Evolutionary conservation across 495 filamentous ascomycete species (phyloP), one percentile per base, ranked within the genome.

Genomic region (Collariella sp.): DNA sequence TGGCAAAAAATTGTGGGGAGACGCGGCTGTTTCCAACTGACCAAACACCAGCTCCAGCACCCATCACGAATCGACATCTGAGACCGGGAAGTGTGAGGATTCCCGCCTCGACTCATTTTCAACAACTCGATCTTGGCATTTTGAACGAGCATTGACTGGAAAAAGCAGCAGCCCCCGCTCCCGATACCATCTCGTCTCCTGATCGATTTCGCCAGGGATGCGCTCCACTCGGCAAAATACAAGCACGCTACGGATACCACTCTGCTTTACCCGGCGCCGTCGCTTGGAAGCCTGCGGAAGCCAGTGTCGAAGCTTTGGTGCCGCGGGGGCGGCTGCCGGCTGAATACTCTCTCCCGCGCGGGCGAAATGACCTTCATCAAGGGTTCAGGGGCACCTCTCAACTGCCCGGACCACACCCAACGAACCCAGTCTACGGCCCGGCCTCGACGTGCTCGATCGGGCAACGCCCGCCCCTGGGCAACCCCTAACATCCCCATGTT

Each of bases 291-390:
- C 26, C 49, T 52, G 16, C 40, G 16, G 49, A 52, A 53, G 33
- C 11, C n/a, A 13, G 16, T 11, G 0, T 26, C n/a, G 41, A 46
- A 46, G 33, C 6, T 26, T 34, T 43, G 35, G 31, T n/a, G n/a
- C n/a, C 19, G 19, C 7, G 9, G 15, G 10, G n/a, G 18, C 18
- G 9, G 33, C 31, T 45, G 31, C 33, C 51, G 51, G 51, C 51
- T 53, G 51, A 53, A 47, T 55, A 29, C 29, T n/a, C n/a, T 54
- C 23, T 46, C 42, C 52, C 36, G 52, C 52, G 23, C 20, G 42
- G 50, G 26, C 50, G 50, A 53, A 46, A 53, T 53, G 40, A 53
- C 40, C 31, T 26, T 7, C 48, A 15, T 39, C 36, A 39, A 5
- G 36, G 13, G n/a, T n/a, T n/a, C n/a, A n/a, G 24, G 34, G 15